Evolutionary conservation across 2,329 filamentous ascomycete genomes (phyloP), one percentile per base, ranked within the genome.

Genomic region (Dothistroma pini): DNA sequence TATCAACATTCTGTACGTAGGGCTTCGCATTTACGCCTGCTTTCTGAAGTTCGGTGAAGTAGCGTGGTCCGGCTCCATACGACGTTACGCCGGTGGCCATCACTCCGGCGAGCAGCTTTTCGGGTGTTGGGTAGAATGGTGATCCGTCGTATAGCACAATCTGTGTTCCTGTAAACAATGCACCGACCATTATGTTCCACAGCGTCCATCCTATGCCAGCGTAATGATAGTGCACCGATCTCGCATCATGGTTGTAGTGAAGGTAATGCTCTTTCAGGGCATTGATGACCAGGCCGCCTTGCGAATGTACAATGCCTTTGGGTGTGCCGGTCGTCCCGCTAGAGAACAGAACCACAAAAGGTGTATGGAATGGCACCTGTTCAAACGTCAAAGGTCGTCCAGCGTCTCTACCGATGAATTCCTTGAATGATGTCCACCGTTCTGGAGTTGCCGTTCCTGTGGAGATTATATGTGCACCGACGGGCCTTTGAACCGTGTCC

Each of bases 191-290:
- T 3, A 80, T 76, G 12, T 91, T 77, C 71, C 92, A 93, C 89
- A 95, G 93, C 74, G 93, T 93, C 90, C 90, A 93, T 0, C 89
- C 88, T 0, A 88, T 90, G 0, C 52, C 52, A n/a, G 52, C 54
- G 38, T 56, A 49, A 29, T 49, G 41, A 41, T 47, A 29, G 54
- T 49, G 41, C 7, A 47, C 11, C 7, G 52, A 29, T 8, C 19
- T 38, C 12, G 14, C 14, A 11, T 49, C 35, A n/a, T 56, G 41
- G 9, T 50, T 51, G 44, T 57, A 35, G 12, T 51, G 44, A 3
- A 57, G 29, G 14, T 50, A 34, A 25, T 50, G 48, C 12, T 50
- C 55, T n/a, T 58, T 58, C 48, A 58, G 21, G 21, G 32, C 56
- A 22, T 57, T 51, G 1, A 54, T 50, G n/a, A 55, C 35, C 11